Conservation (phyloP, 306 rosid genomes). For the Vachellia pachyceras region DNA sequence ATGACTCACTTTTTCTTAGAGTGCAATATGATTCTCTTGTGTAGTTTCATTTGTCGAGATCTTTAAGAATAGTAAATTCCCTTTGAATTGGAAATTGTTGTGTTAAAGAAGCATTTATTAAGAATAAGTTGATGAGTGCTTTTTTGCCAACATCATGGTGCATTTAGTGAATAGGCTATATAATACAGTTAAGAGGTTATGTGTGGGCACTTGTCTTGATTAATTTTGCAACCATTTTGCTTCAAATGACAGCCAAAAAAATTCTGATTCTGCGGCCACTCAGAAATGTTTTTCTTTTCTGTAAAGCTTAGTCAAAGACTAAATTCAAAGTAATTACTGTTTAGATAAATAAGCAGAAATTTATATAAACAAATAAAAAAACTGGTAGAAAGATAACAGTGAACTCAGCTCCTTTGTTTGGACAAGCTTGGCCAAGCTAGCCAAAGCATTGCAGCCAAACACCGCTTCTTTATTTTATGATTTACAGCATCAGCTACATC, state of each 20-base stretch:
- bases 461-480: background rate
- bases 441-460: constrained; percentile 12
- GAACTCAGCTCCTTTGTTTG: background rate
- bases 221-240: background rate
- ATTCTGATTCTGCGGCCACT: background rate
- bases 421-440: background rate
- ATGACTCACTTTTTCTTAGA: constrained; percentile 13
- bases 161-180: background rate
- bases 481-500: constrained; percentile 4
- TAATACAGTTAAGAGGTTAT: background rate
- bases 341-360: background rate
- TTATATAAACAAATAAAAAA: no score
- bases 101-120: background rate
- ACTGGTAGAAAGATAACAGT: background rate
- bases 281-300: background rate
- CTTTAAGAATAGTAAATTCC: background rate
- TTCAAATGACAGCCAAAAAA: background rate
- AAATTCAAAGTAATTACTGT: background rate
- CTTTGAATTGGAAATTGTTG: background rate
- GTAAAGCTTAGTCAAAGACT: background rate
- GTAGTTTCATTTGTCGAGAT: constrained; percentile 9
- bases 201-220: background rate
- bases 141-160: background rate
- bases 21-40: constrained; percentile 7
- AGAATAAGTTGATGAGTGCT: background rate